Base-by-base conservation (phyloP, 2,329 filamentous ascomycete genomes). In the Xylariaceae sp. region DNA sequence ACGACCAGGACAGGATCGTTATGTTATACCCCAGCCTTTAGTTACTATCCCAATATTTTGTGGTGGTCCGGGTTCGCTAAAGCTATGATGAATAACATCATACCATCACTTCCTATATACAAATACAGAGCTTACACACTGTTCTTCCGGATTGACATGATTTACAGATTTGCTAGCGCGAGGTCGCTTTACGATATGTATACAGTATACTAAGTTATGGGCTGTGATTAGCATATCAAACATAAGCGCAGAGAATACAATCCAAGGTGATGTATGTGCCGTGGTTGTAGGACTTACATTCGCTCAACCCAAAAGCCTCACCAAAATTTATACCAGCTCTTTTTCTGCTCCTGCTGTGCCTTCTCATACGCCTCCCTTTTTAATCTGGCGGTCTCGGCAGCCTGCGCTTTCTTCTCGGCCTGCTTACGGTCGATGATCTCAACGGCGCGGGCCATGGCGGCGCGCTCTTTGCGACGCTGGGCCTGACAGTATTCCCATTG, bases 401-500 rank as follows among this genome's bases (percentile, higher is more conserved):
- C 68, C 33, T 62, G 58, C 67, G 72, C 67, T 56, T 73, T 66
- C 61, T 83, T 77, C 67, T 87, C 83, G 5, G 77, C 75, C 19
- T 88, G 84, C 68, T 90, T 84, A 60, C 81, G 76, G 63, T 87
- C 83, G 68, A 92, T 86, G 51, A 94, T 81, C 65, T 95, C 89
- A 48, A 95, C 86, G 4, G 88, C 88, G 57, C 90, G 77, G 67
- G 87, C 87, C 84, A 99, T 92, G 54, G 89, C 87, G 54, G 85
- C 82, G 60, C 85, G 81, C 70, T 97, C 92, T 53, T 86, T 77
- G 42, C 81, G 76, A 51, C 90, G 78, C 54, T 81, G 79, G 58
- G 84, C 85, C 63, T 90, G 84, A 71, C 92, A 97, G 63, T 87
- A 90, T 70, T 96, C 89, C 70, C 90, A 94, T 44, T 86, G 85